phyloP scores from a whole-genome alignment of 805 yeast species.

The Metschnikowia aberdeeniae region DNA sequence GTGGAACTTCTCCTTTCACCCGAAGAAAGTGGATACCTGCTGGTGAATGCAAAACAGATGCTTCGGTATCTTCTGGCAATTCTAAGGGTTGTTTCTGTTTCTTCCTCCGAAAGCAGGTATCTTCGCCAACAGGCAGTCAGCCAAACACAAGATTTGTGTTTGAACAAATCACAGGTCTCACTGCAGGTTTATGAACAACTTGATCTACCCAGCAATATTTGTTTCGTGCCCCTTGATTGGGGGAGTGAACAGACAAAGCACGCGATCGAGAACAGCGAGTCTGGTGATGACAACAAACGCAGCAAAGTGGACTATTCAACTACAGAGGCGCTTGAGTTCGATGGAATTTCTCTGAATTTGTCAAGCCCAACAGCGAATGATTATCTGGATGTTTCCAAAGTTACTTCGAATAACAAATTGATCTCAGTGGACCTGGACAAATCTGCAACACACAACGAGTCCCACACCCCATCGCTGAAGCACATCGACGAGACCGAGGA shows the following conservation, averaged over 20 bases:
- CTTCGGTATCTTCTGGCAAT: constrained; percentile 16
- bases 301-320: not conserved
- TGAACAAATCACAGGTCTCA: not conserved
- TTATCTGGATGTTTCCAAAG: not conserved
- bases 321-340: not conserved
- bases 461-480: not conserved
- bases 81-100: constrained; percentile 11
- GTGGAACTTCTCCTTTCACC: constrained; percentile 15
- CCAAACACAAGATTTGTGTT: not conserved
- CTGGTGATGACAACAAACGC: not conserved
- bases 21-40: constrained; percentile 14
- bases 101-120: constrained; percentile 9
- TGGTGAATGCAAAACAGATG: constrained; percentile 11
- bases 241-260: not conserved
- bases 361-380: not conserved
- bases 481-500: not conserved
- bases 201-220: constrained; percentile 14
- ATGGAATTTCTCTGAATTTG: not conserved
- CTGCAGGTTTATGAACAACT: constrained; percentile 8
- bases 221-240: constrained; percentile 13
- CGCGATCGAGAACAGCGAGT: not conserved
- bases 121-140: constrained; percentile 1
- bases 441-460: not conserved
- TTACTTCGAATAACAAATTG: not conserved
- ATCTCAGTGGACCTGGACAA: not conserved